phyloP scores from a whole-genome alignment of 768 basidiomycete genomes.

The Tremella fuciformis region DNA sequence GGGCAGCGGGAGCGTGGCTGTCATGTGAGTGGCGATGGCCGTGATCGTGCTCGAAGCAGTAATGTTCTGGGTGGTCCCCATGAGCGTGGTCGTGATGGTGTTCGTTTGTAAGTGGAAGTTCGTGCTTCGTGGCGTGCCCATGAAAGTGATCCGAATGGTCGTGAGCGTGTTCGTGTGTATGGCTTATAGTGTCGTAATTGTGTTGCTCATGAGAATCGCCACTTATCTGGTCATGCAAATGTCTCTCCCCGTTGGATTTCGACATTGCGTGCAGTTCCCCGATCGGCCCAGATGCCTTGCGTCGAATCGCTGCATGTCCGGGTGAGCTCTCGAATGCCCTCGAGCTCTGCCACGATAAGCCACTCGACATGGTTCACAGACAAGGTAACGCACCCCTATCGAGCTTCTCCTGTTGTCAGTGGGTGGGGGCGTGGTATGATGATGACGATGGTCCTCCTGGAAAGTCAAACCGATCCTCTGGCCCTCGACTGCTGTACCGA shows the following conservation, averaged over 20 bases:
- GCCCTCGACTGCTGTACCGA: slow-evolving; percentile 5
- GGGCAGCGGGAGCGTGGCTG: slow-evolving; percentile 22
- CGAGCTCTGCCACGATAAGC: too few species aligned
- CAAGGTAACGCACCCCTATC: too few species aligned
- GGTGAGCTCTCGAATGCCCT: too few species aligned
- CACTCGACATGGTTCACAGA: too few species aligned
- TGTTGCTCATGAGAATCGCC: background rate
- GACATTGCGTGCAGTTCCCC: too few species aligned
- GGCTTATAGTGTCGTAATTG: background rate
- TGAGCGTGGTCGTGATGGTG: slow-evolving; percentile 26
- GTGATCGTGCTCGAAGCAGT: slow-evolving; percentile 38
- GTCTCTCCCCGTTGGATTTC: background rate
- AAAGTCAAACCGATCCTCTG: background rate
- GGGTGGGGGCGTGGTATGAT: too few species aligned
- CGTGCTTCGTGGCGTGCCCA: slow-evolving; percentile 17
- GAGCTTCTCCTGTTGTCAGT: too few species aligned
- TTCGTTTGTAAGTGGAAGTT: slow-evolving; percentile 13
- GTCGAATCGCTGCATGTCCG: too few species aligned
- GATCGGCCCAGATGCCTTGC: too few species aligned
- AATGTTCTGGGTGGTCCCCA: slow-evolving; percentile 35
- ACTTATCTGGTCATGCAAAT: slow-evolving; percentile 4
- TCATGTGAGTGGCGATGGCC: slow-evolving; percentile 28
- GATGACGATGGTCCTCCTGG: slow-evolving; percentile 20
- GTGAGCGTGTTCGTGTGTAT: slow-evolving; percentile 6
- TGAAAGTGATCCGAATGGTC: slow-evolving; percentile 12